These are phyloP conservation scores for Cryptococcus sp. DNA, from an alignment of 1,284 basidiomycete genomes.

Conservation along the genomic window DNA sequence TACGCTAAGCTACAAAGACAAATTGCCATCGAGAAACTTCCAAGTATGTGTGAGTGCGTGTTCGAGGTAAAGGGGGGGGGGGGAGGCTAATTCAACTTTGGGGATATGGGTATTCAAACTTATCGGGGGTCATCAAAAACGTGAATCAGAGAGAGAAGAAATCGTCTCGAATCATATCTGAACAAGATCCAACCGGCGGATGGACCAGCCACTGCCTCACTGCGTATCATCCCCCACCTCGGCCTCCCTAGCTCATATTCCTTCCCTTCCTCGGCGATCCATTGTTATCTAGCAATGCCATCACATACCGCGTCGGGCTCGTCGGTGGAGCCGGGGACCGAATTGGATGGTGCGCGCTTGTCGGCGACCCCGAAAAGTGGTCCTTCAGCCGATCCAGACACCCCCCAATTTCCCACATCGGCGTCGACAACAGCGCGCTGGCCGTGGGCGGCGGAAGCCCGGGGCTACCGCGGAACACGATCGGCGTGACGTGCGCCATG, in stretches of 20 bases:
- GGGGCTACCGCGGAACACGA: conserved; percentile 29
- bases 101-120: not conserved
- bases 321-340: conserved; percentile 36
- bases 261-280: conserved; percentile 22
- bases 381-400: conserved; percentile 37
- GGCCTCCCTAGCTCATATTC: conserved; percentile 7
- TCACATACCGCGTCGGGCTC: conserved; percentile 36
- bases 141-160: not conserved
- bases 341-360: conserved; percentile 12
- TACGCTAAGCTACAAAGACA: conserved; percentile 3
- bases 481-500: conserved; percentile 30
- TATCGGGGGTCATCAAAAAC: conserved; percentile 1
- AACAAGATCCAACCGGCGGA: not conserved
- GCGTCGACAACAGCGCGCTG: conserved; percentile 33
- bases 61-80: no score
- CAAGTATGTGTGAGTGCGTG: no score
- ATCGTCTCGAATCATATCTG: not conserved
- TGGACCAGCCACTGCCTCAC: not conserved
- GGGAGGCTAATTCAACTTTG: not conserved
- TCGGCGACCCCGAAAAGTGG: conserved; percentile 18
- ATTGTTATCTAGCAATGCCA: conserved; percentile 20
- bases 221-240: not conserved
- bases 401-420: conserved; percentile 43
- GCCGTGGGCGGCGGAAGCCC: conserved; percentile 25
- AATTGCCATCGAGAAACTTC: not conserved